Base-by-base conservation (phyloP, 2,329 filamentous ascomycete species). In the Reticulascus tulasneorum region DNA sequence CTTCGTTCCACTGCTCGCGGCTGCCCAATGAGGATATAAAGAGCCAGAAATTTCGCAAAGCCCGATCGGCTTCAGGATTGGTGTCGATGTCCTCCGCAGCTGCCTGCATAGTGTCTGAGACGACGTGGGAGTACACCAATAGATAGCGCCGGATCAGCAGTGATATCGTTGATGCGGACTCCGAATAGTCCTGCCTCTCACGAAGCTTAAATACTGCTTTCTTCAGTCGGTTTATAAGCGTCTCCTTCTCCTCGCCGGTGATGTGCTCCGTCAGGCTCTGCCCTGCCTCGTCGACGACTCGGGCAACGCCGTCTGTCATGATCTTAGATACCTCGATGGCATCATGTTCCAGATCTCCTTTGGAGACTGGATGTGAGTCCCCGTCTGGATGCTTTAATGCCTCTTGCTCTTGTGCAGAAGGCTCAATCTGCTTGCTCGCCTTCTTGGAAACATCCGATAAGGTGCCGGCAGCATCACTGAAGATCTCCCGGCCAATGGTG, bases 11-110 rank as follows among this genome's bases (percentile, higher is more conserved):
- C 27, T 84, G 74, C 11, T 79, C 60, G 5, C 63, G 62, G 44
- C 87, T 78, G 5, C 91, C 91, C 48, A 96, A 89, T 0, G 84
- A 87, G 33, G 79, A 84, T 19, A 95, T 47, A 16, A 97, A 74
- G 2, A 71, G 63, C 88, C 89, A 95, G 34, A 94, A 84, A 49
- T 91, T 89, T 44, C 75, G 74, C 15, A 90, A 67, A 0, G 89
- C 89, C 37, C 75, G 73, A 44, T 94, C 86, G 7, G 86, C 76
- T 33, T 84, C 87, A 3, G 66, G 69, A 49, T 94, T 95, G 7
- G 80, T 71, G 23, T 85, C 69, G 0, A 91, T 64, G 45, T 90
- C 86, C 25, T 84, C 76, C 45, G 86, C 76, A 0, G 82, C 75
- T 2, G 77, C 75, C 17, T 78, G 70, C 3, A 81, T 68, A 0